Conservation (phyloP, 352 stramenopile species). For the Globisporangium orthogonon region DNA sequence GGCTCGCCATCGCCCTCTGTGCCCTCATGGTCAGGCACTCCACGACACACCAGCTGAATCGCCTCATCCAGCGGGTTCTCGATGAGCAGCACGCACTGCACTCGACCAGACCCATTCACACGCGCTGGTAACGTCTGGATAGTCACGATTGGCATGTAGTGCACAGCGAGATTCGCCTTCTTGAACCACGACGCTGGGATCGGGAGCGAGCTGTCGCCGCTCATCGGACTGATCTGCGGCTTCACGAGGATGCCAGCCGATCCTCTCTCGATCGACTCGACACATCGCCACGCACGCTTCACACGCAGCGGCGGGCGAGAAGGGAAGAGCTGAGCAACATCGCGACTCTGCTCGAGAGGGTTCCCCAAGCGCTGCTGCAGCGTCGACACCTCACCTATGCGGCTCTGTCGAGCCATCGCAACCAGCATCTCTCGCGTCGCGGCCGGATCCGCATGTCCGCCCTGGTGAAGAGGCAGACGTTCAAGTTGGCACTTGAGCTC, state of each 20-base stretch:
- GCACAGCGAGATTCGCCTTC: conserved; percentile 72
- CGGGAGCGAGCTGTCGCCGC: conserved; percentile 78
- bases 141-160: conserved; percentile 72
- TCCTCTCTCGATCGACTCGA: conserved; percentile 73
- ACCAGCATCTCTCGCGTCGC: conserved; percentile 17
- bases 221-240: conserved; percentile 89
- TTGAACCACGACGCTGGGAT: conserved; percentile 82
- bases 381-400: conserved; percentile 51
- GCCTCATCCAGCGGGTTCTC: conserved; percentile 81
- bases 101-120: conserved; percentile 2
- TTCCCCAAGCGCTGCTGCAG: conserved; percentile 55
- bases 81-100: conserved; percentile 60
- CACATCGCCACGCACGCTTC: conserved; percentile 81
- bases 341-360: conserved; percentile 60
- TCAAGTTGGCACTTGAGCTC: conserved; percentile 44
- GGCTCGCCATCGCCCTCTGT: neutral
- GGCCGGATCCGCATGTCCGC: conserved; percentile 7
- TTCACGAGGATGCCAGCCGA: conserved; percentile 85
- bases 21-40: neutral
- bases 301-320: conserved; percentile 63
- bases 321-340: conserved; percentile 39
- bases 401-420: conserved; percentile 19
- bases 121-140: conserved; percentile 53
- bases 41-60: conserved; percentile 52
- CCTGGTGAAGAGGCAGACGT: conserved; percentile 14